Evolutionary conservation across 495 filamentous ascomycete species (phyloP), one percentile per base, ranked within the genome.

Genomic region (Trichocladium antarcticum): DNA sequence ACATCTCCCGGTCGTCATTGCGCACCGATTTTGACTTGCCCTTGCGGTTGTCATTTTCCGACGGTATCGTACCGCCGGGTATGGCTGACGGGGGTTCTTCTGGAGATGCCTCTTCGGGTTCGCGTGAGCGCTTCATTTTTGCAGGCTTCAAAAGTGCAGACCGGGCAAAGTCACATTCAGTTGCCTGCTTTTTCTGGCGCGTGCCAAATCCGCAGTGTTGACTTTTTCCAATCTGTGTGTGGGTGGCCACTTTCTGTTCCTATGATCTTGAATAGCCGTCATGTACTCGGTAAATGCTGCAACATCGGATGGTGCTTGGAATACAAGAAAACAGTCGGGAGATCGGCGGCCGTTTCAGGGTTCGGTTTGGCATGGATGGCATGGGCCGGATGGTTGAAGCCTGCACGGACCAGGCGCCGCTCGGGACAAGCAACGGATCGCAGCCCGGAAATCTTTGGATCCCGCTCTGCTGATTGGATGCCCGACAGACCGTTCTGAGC

Each of bases 41-140:
- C 31, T 37, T 16, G 28, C n/a, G n/a, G n/a, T n/a, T n/a, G n/a
- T n/a, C 19, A 24, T 21, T 19, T 1, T 19, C 20, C 10, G 20
- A 14, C 1, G 2, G 15, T 12, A n/a, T 22, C 9, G 8, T n/a
- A 27, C 5, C 15, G 37, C 19, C 37, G 8, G 31, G n/a, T 24
- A 19, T 2, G 31, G 14, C 9, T 21, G 12, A 32, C n/a, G 6
- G 45, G 20, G 21, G 49, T 14, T 49, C 40, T 49, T 50, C 60
- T 61, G 38, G 12, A 24, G 57, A 50, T 42, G 63, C 59, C 57
- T 70, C 68, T 55, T 74, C 69, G 54, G 61, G 68, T 61, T 72
- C 70, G 62, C 71, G 69, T 71, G 70, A 72, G 65, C 71, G 71
- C 66, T 74, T 74, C 71, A 74, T 74, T 47, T n/a, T 50, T 64